Evolutionary conservation across 2,329 filamentous ascomycete genomes (phyloP).

Genomic region (Trichophyton benhamiae): DNA sequence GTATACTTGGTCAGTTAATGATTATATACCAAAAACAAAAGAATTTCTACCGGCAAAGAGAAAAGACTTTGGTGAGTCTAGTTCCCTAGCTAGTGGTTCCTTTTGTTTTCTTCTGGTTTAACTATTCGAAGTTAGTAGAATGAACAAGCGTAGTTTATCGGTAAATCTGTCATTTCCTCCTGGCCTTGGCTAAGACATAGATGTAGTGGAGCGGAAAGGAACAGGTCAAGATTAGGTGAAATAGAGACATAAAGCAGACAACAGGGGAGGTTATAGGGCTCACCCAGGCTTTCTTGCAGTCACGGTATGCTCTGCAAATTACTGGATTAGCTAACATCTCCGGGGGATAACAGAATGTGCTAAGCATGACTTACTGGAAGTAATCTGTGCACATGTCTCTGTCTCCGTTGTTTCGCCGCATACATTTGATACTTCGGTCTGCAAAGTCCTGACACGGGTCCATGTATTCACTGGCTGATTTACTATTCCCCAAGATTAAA

Average conservation of each 20-base stretch:
- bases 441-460: conserved; percentile 95
- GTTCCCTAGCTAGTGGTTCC: background rate
- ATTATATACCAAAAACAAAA: background rate
- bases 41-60: background rate
- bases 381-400: conserved; percentile 85
- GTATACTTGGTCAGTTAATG: background rate
- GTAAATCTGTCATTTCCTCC: background rate
- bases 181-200: background rate
- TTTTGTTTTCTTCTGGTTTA: conserved; percentile 1
- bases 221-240: no score
- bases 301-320: conserved; percentile 63
- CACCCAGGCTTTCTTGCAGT: conserved; percentile 94
- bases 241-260: background rate
- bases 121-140: background rate
- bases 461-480: conserved; percentile 77
- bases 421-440: conserved; percentile 68
- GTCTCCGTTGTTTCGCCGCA: conserved; percentile 80
- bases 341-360: conserved; percentile 2
- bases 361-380: conserved; percentile 60
- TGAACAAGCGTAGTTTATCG: background rate
- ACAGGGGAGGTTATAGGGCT: conserved; percentile 20
- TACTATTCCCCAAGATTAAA: conserved; percentile 42
- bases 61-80: background rate
- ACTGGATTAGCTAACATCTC: background rate
- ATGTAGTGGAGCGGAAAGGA: no score